Evolutionary conservation across 2,329 filamentous ascomycete genomes (phyloP), one percentile per base, ranked within the genome.

Genomic region (Nigrospora sphaerica): DNA sequence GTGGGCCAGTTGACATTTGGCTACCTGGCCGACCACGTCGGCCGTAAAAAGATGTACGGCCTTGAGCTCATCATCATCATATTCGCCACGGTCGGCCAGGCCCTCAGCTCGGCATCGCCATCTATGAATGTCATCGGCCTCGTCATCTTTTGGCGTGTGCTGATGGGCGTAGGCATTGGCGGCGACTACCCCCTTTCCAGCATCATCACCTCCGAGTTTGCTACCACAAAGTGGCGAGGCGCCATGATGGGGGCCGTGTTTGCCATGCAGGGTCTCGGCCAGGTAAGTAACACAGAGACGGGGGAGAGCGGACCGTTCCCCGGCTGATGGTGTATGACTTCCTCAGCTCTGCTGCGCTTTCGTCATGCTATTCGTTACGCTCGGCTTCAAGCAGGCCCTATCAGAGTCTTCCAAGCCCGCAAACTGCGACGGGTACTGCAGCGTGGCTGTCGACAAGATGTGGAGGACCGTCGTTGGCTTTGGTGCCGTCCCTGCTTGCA

Each of bases 231-330:
- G 66, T 91, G 86, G 82, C 74, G 88, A 65, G 88, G 87, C 54
- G 86, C 86, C 53, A 93, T 93, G 84, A 91, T 95, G 83, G 86
- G 81, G 32, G 76, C 86, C 14, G 88, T 93, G 45, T 93, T 93
- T 59, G 86, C 87, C 54, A 92, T 91, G 86, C 88, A 95, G 64
- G 87, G 88, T 53, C 77, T 93, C 44, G 88, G 88, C 17, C 88
- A 93, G 65, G 81, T 93, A 46, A 28, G 74, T 73, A 42, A 42
- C 4, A 28, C 32, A 34, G 19, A 18, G 3, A 16, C 3, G 12
- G 6, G 23, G 4, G 10, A 28, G 23, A 28, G 6, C 5, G 7
- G 23, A 28, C 7, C 23, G 23, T 10, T 10, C 23, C 23, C 2
- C 23, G 23, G 2, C 23, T 28, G 23, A 28, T 28, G 23, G 10